Percentiles rank a stretch among this genome's conserved stretches.
Evolutionary conservation across 1,139 yeast genomes (phyloP).

Genomic region (Yamadazyma aaseri): DNA sequence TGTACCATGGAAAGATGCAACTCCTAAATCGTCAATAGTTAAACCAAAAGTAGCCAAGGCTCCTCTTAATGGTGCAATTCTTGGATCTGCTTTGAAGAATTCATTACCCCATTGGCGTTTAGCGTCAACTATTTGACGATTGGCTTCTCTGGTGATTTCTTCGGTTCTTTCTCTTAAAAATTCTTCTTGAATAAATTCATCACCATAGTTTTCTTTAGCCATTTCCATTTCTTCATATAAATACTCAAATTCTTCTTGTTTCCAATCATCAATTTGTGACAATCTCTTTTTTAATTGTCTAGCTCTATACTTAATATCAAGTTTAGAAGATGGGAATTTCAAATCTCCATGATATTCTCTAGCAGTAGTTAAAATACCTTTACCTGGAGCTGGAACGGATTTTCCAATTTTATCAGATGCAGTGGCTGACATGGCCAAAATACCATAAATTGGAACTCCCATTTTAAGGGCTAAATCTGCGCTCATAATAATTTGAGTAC

Average conservation of each 20-base stretch:
- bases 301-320: conserved; percentile 90
- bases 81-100: conserved; percentile 86
- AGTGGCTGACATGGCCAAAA: conserved; percentile 90
- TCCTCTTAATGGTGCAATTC: conserved; percentile 96
- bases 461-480: conserved; percentile 91
- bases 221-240: conserved; percentile 49
- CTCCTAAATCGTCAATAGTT: conserved; percentile 91
- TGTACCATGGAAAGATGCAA: conserved; percentile 99
- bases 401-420: conserved; percentile 98
- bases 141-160: conserved; percentile 83
- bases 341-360: conserved; percentile 85
- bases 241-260: conserved; percentile 71
- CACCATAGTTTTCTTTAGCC: conserved; percentile 68
- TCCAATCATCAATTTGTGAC: conserved; percentile 78
- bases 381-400: conserved; percentile 99
- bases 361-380: conserved; percentile 97
- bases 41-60: conserved; percentile 91
- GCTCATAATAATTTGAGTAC: conserved; percentile 94
- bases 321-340: conserved; percentile 76
- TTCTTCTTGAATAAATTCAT: conserved; percentile 47
- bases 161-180: conserved; percentile 83
- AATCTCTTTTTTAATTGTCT: conserved; percentile 85
- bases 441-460: conserved; percentile 99
- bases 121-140: conserved; percentile 83
- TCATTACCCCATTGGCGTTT: conserved; percentile 95